Conservation (phyloP, 805 yeast genomes). For the Cyberlindnera japonica region DNA sequence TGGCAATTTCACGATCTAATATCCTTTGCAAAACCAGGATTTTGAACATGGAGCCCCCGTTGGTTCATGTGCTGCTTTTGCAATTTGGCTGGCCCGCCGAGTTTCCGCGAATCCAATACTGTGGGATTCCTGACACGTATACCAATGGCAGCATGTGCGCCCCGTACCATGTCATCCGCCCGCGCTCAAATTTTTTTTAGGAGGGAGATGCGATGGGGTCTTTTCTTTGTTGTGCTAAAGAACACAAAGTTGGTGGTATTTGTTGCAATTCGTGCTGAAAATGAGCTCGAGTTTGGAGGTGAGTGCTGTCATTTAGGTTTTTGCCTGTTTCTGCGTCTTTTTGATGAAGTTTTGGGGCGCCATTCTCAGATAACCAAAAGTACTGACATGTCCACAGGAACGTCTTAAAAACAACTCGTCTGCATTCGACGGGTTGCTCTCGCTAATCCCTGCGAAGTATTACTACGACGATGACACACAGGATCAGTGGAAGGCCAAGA, state of each 20-base stretch:
- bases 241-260: neutral
- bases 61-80: constrained; percentile 6
- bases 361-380: no score
- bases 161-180: constrained; percentile 6
- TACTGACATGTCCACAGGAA: constrained; percentile 41
- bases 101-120: constrained; percentile 4
- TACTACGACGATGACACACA: constrained; percentile 89
- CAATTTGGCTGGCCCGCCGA: constrained; percentile 2
- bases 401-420: constrained; percentile 73
- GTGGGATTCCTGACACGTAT: neutral
- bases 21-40: no score
- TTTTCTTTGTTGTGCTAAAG: neutral
- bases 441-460: constrained; percentile 90
- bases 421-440: constrained; percentile 84
- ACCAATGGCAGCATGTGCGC: constrained; percentile 2
- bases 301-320: constrained; percentile 28
- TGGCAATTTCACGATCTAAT: no score
- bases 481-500: constrained; percentile 87
- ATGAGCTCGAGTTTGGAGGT: constrained; percentile 63
- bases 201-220: constrained; percentile 2
- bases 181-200: constrained; percentile 6
- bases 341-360: neutral
- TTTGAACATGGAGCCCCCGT: no score
- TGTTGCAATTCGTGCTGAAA: neutral
- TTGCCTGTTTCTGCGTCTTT: neutral